Evolutionary conservation across 176 grass and related monocot genomes (phyloP).

Genomic region (Hordeum marinum): DNA sequence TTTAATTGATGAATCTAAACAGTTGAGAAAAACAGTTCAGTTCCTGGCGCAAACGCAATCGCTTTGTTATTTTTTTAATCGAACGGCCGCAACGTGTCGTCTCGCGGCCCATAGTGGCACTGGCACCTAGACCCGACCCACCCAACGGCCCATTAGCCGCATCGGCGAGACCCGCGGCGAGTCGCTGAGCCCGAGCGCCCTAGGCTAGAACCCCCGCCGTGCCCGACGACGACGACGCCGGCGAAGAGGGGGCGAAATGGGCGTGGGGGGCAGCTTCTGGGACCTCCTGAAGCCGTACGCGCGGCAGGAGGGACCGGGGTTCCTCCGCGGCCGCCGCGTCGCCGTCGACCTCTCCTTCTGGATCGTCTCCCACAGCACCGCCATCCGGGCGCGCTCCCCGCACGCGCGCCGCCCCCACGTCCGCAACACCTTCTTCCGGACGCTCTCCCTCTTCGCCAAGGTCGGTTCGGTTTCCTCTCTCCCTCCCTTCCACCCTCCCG

Average conservation of each 20-base stretch:
- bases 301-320: conserved; percentile 50
- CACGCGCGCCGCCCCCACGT: conserved; percentile 60
- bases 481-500: not conserved
- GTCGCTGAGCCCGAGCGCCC: conserved; percentile 8
- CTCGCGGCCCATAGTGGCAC: conserved; percentile 12
- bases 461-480: conserved; percentile 7
- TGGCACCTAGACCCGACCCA: not conserved
- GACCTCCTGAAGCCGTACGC: conserved; percentile 74
- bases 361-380: conserved; percentile 81
- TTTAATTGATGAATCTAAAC: no score
- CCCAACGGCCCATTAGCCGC: conserved; percentile 12
- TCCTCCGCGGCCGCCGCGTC: conserved; percentile 77
- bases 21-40: no score
- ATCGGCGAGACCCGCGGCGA: not conserved
- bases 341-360: conserved; percentile 96
- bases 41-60: not conserved
- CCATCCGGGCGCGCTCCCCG: conserved; percentile 45
- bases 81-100: not conserved
- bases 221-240: not conserved
- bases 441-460: conserved; percentile 89
- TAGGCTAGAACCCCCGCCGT: not conserved
- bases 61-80: not conserved
- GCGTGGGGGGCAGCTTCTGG: conserved; percentile 82
- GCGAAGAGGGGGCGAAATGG: conserved; percentile 38
- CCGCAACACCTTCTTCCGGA: conserved; percentile 83